Percentiles rank a stretch among this genome's conserved stretches.
phyloP scores from a whole-genome alignment of 2,329 filamentous ascomycete species.

The Blastomyces emzantsi region DNA sequence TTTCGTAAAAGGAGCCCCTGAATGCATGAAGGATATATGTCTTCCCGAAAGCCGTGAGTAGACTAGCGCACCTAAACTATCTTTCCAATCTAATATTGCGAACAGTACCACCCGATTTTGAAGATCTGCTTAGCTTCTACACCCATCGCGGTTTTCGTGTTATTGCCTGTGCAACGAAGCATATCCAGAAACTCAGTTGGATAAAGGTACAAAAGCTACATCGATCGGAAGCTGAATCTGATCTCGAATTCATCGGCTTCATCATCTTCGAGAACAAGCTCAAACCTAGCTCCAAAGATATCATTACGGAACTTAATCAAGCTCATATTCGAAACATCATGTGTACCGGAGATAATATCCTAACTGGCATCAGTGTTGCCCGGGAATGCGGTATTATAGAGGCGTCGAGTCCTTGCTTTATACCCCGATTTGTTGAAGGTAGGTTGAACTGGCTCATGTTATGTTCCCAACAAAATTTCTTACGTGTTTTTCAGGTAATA shows the following conservation, averaged over 20 bases:
- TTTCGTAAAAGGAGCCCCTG: constrained; percentile 93
- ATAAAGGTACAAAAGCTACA: constrained; percentile 92
- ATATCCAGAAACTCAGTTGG: constrained; percentile 82
- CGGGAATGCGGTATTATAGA: constrained; percentile 75
- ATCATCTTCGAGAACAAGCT: constrained; percentile 99
- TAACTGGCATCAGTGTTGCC: constrained; percentile 71
- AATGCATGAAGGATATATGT: constrained; percentile 94
- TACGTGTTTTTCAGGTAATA: constrained; percentile 46
- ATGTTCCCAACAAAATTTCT: constrained; percentile 13
- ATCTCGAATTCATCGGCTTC: constrained; percentile 84
- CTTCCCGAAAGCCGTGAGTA: constrained; percentile 64
- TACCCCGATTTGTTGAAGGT: constrained; percentile 78
- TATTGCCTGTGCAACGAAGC: constrained; percentile 87
- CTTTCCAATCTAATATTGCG: constrained; percentile 21
- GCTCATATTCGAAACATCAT: constrained; percentile 87
- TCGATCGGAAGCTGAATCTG: constrained; percentile 71
- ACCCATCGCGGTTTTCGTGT: constrained; percentile 95
- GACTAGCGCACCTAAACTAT: not conserved
- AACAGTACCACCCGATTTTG: constrained; percentile 74
- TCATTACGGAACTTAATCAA: constrained; percentile 70
- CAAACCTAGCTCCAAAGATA: constrained; percentile 72
- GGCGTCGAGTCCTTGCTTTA: constrained; percentile 76
- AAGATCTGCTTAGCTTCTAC: constrained; percentile 80
- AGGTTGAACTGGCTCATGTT: constrained; percentile 15
- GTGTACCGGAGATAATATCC: constrained; percentile 81